Evolutionary conservation across 2,329 filamentous ascomycete genomes (phyloP).

Genomic region (Aspergillus texensis): DNA sequence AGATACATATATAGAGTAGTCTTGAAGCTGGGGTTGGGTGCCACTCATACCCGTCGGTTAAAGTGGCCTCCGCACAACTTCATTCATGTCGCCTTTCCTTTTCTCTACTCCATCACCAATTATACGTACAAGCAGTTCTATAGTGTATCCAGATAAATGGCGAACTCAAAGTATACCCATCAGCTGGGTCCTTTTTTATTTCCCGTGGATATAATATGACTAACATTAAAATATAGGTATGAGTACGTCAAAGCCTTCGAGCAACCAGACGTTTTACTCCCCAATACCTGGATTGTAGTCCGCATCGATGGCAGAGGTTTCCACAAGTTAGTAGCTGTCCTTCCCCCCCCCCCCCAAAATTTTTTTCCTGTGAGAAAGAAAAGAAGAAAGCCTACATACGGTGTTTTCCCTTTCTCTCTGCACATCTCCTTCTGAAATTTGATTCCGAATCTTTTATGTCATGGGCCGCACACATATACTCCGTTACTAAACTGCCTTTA

Average conservation of each 20-base stretch:
- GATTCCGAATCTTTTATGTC: background rate
- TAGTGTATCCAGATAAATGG: slow-evolving; percentile 9
- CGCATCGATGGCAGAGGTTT: slow-evolving; percentile 93
- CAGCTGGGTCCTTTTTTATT: background rate
- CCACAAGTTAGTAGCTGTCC: slow-evolving; percentile 68
- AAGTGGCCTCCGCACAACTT: slow-evolving; percentile 9
- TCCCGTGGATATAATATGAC: slow-evolving; percentile 47
- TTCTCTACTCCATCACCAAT: background rate
- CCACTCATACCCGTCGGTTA: slow-evolving; percentile 9
- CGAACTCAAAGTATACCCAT: slow-evolving; percentile 18
- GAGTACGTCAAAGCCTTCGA: slow-evolving; percentile 94
- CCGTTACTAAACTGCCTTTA: slow-evolving; percentile 37
- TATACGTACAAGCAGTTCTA: background rate
- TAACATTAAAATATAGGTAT: slow-evolving; percentile 61
- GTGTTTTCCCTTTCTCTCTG: background rate
- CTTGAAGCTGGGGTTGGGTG: background rate
- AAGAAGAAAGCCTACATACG: background rate
- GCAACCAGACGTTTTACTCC: slow-evolving; percentile 75
- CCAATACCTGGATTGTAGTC: slow-evolving; percentile 94
- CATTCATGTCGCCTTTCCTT: background rate
- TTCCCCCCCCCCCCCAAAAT: background rate
- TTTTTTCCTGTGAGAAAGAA: background rate
- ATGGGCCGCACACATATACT: background rate
- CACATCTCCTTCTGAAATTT: background rate
- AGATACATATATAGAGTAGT: too few species aligned